These are phyloP conservation scores for Epicoccum nigrum DNA, from an alignment of 2,329 filamentous ascomycete genomes.

Conservation along the genomic window DNA sequence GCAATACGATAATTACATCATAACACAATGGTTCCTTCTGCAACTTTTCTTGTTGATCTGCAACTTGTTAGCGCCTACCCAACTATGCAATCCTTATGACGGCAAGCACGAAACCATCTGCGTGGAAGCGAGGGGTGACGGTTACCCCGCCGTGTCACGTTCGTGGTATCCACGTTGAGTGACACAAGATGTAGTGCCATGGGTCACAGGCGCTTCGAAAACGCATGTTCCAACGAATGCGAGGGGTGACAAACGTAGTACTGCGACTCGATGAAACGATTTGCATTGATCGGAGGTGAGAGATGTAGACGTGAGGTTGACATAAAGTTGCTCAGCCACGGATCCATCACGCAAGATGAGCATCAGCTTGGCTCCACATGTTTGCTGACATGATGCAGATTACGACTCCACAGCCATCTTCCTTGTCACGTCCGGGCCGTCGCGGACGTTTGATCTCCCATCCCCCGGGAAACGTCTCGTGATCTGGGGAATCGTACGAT, in stretches of 20 bases:
- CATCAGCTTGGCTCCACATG: constrained; percentile 13
- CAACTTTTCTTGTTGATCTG: not conserved
- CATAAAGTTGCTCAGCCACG: constrained; percentile 18
- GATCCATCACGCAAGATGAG: constrained; percentile 12
- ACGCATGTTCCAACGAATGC: not conserved
- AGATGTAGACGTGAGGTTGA: constrained; percentile 10
- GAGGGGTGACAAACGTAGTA: not conserved
- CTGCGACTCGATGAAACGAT: not conserved
- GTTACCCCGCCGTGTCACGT: constrained; percentile 1
- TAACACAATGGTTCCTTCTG: not conserved
- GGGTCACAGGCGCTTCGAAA: constrained; percentile 14
- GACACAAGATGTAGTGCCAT: constrained; percentile 3
- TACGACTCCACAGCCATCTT: not conserved
- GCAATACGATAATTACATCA: constrained; percentile 26
- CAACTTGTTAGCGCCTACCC: not conserved
- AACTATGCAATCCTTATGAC: not conserved
- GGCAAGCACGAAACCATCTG: not conserved
- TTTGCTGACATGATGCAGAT: constrained; percentile 12
- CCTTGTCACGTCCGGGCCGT: constrained; percentile 11
- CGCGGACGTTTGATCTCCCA: constrained; percentile 10
- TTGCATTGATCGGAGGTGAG: not conserved
- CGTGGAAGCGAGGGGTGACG: no score
- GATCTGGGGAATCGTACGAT: not conserved
- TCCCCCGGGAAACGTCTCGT: not conserved
- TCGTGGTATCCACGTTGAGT: constrained; percentile 7